Percentiles rank a stretch among this genome's conserved stretches.
These are phyloP conservation scores for Thuidium tamariscinum DNA, from an alignment of 225 moss, liverwort and hornwort species.

Conservation along the genomic window DNA sequence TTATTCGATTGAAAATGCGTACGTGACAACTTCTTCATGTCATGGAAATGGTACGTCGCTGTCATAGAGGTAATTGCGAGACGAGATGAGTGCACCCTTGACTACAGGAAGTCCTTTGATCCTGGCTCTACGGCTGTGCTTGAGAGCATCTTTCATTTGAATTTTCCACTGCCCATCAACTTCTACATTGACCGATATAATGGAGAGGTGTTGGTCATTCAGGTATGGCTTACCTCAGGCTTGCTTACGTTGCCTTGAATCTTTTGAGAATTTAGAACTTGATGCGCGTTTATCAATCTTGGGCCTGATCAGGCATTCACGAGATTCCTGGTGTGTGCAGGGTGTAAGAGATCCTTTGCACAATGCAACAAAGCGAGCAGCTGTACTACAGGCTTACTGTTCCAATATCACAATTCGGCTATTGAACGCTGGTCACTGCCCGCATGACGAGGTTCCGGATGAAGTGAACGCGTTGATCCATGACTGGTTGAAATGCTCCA, in stretches of 20 bases:
- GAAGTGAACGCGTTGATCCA: constrained; percentile 69
- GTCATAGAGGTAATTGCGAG: neutral
- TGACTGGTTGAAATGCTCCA: constrained; percentile 28
- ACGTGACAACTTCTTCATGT: neutral
- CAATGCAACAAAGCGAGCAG: constrained; percentile 71
- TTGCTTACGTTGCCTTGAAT: neutral
- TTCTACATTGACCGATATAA: constrained; percentile 77
- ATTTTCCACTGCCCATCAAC: constrained; percentile 80
- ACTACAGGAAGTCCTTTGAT: constrained; percentile 66
- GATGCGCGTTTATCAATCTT: neutral
- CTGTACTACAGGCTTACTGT: constrained; percentile 59
- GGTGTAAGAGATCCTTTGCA: constrained; percentile 89
- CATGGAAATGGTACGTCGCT: neutral
- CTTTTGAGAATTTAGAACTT: neutral
- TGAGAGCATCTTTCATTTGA: constrained; percentile 79
- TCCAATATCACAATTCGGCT: constrained; percentile 64
- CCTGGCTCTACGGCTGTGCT: constrained; percentile 89
- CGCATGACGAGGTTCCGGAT: constrained; percentile 93
- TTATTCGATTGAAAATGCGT: neutral
- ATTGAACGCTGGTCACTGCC: constrained; percentile 93
- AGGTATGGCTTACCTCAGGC: constrained; percentile 30
- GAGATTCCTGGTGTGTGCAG: constrained; percentile 21
- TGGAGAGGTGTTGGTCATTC: constrained; percentile 72
- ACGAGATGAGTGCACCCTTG: constrained; percentile 24
- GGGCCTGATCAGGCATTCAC: neutral